Evolutionary conservation across 2,329 filamentous ascomycete genomes (phyloP), one percentile per base, ranked within the genome.

Genomic region (Claviceps pusilla): DNA sequence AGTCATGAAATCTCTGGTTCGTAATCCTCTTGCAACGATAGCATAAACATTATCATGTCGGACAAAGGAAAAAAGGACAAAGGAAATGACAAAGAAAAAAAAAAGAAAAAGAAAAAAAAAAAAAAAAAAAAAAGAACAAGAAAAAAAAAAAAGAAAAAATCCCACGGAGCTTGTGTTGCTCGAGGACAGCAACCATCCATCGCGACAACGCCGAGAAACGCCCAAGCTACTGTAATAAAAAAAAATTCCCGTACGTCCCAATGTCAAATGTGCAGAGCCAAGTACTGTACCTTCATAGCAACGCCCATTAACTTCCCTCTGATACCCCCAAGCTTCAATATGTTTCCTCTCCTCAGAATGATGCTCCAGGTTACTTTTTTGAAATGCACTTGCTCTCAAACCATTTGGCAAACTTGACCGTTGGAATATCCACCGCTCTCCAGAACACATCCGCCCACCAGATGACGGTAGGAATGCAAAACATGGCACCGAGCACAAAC

Each of bases 381-480:
- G 64, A 60, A 33, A 67, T 61, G 57, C 71, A 71, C 57, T 68
- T 71, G 49, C 58, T 65, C 64, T 81, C 78, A 2, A 79, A 59
- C 77, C 76, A 79, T 61, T 73, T 78, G 24, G 77, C 73, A 58
- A 82, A 76, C 60, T 70, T 71, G 52, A 82, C 78, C 7, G 74
- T 74, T 0, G 77, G 77, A 51, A 73, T 72, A 58, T 82, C 79
- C 16, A 82, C 72, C 2, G 69, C 68, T 29, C 78, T 69, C 72
- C 76, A 79, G 56, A 78, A 80, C 4, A 82, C 59, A 57, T 82
- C 78, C 1, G 77, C 73, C 55, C 71, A 73, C 71, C 76, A 79
- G 16, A 82, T 67, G 5, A 78, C 71, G 2, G 71, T 64, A 0
- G 77, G 76, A 14, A 80, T 69, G 51, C 74, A 70, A n/a, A 78